Percentiles rank a stretch among this genome's conserved stretches.
Conservation (phyloP, 1,284 basidiomycete species). For the Irpex rosettiformis region DNA sequence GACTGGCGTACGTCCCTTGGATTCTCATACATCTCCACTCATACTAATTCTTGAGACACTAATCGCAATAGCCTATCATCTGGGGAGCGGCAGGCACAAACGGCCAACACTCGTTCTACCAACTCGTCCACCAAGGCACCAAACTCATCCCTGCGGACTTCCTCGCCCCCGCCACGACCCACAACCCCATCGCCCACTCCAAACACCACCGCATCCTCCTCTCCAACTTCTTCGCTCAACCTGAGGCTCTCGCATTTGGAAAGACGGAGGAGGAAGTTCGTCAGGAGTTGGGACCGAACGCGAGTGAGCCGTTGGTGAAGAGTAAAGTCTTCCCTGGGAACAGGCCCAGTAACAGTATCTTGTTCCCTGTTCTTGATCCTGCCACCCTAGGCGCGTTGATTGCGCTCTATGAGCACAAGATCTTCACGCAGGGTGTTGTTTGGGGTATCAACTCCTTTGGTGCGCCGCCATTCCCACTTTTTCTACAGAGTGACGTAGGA, state of each 20-base stretch:
- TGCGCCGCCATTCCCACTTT: slow-evolving; percentile 29
- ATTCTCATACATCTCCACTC: not conserved
- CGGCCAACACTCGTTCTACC: slow-evolving; percentile 99
- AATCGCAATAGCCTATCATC: slow-evolving; percentile 76
- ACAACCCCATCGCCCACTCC: slow-evolving; percentile 84
- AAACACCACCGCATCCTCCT: slow-evolving; percentile 97
- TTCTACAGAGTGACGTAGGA: not conserved
- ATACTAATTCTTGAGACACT: not conserved
- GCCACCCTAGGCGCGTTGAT: slow-evolving; percentile 84
- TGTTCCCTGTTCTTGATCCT: slow-evolving; percentile 93
- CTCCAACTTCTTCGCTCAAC: slow-evolving; percentile 98
- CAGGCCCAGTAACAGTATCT: slow-evolving; percentile 93
- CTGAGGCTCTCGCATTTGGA: slow-evolving; percentile 95
- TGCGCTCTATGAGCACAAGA: slow-evolving; percentile 98
- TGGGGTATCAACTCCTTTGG: slow-evolving; percentile 99
- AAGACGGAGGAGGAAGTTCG: slow-evolving; percentile 90
- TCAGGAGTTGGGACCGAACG: slow-evolving; percentile 73
- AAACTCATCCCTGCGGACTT: slow-evolving; percentile 95
- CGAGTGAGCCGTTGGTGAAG: slow-evolving; percentile 86
- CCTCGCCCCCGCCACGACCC: slow-evolving; percentile 90
- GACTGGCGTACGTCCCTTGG: slow-evolving; percentile 76
- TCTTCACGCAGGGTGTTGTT: slow-evolving; percentile 94
- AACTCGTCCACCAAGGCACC: slow-evolving; percentile 94
- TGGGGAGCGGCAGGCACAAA: slow-evolving; percentile 99
- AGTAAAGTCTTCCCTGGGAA: slow-evolving; percentile 98